Evolutionary conservation across 2,329 filamentous ascomycete genomes (phyloP).

Genomic region (Blumeria graminis): DNA sequence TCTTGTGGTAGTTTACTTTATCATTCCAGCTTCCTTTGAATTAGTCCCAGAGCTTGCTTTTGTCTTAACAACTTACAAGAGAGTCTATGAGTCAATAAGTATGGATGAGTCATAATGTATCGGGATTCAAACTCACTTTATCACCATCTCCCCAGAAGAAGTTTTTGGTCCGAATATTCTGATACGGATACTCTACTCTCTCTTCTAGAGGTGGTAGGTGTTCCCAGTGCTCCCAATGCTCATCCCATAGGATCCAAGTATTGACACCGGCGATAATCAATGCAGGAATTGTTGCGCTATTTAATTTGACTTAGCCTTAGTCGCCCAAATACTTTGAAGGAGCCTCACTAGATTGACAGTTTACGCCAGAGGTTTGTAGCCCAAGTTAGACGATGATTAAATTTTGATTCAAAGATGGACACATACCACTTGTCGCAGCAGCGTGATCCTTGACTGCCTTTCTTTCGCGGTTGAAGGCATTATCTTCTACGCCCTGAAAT

Average conservation of each 20-base stretch:
- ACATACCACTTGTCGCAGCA: conserved; percentile 56
- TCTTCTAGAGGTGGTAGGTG: conserved; percentile 78
- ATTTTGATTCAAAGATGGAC: not conserved
- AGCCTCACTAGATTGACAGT: conserved; percentile 74
- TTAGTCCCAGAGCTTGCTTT: conserved; percentile 5
- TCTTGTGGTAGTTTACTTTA: conserved; percentile 85
- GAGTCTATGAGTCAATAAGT: conserved; percentile 22
- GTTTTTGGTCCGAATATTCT: conserved; percentile 95
- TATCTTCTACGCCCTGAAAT: conserved; percentile 44
- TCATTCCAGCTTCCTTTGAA: conserved; percentile 58
- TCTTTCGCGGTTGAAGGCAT: conserved; percentile 83
- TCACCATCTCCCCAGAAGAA: conserved; percentile 88
- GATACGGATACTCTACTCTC: conserved; percentile 79
- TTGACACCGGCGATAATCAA: conserved; percentile 53
- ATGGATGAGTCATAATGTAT: conserved; percentile 4
- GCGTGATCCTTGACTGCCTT: conserved; percentile 80
- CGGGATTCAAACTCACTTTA: conserved; percentile 35
- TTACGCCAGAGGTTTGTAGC: conserved; percentile 72
- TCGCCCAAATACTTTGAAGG: not conserved
- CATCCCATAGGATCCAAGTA: conserved; percentile 74
- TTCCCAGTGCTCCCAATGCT: conserved; percentile 90
- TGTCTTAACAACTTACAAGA: conserved; percentile 29
- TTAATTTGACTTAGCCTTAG: not conserved
- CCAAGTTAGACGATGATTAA: not conserved
- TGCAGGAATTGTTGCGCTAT: conserved; percentile 49